These are phyloP conservation scores for Gnaphalium uliginosum DNA, from an alignment of 129 eudicot genomes.

Conservation along the genomic window DNA sequence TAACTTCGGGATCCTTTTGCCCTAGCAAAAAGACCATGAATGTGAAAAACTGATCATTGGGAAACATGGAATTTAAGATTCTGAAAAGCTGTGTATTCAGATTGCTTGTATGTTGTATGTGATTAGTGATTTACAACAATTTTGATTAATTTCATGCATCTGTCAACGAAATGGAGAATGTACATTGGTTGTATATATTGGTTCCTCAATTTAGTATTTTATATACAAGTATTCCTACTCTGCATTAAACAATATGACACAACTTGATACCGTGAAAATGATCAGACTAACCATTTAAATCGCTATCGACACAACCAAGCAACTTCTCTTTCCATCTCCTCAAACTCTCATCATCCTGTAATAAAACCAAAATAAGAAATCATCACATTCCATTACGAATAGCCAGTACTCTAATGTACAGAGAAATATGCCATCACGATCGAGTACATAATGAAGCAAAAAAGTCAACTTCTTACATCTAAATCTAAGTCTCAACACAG, in stretches of 20 bases:
- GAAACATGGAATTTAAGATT: constrained; percentile 5
- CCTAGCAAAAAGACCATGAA: constrained; percentile 42
- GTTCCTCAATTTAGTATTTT: not conserved
- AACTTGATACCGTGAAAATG: not conserved
- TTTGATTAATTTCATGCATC: not conserved
- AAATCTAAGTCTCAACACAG: not conserved
- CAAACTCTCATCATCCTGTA: constrained; percentile 77
- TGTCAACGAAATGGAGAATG: not conserved
- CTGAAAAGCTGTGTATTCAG: constrained; percentile 10
- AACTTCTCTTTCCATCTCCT: constrained; percentile 91
- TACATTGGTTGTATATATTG: constrained; percentile 11
- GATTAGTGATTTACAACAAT: constrained; percentile 2
- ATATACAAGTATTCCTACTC: not conserved
- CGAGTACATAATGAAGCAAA: not conserved
- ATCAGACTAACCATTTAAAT: constrained; percentile 65
- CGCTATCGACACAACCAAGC: constrained; percentile 68
- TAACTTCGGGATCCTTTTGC: constrained; percentile 82
- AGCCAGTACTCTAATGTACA: not conserved
- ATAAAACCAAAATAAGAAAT: constrained; percentile 9
- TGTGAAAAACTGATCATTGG: not conserved
- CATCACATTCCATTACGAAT: not conserved
- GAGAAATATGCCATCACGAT: too few species aligned
- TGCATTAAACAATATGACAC: not conserved
- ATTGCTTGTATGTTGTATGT: constrained; percentile 11
- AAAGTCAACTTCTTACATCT: not conserved